phyloP scores from a whole-genome alignment of 257 asterid genomes.

The Capsicum rhomboideum region DNA sequence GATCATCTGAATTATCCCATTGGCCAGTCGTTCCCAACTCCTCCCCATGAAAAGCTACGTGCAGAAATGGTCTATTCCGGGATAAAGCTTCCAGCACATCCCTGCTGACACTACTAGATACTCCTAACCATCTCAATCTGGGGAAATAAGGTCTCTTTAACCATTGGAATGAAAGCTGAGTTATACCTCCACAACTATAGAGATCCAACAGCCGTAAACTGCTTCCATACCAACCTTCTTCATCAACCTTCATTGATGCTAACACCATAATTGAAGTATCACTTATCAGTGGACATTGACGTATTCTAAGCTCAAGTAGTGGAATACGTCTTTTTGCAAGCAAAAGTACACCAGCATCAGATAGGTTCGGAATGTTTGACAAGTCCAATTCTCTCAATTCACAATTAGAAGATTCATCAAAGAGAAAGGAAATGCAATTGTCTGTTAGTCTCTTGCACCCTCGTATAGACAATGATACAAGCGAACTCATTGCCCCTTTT shows the following conservation, averaged over 20 bases:
- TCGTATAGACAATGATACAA: constrained; percentile 64
- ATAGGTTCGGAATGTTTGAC: constrained; percentile 68
- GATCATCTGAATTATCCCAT: constrained; percentile 52
- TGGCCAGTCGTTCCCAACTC: constrained; percentile 53
- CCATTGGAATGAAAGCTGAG: constrained; percentile 73
- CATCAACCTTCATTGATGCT: constrained; percentile 76
- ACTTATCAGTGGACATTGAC: constrained; percentile 88
- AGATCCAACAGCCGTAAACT: constrained; percentile 67
- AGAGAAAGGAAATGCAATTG: constrained; percentile 54
- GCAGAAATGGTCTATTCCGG: constrained; percentile 61
- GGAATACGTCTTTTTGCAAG: constrained; percentile 65
- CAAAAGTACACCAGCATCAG: constrained; percentile 60
- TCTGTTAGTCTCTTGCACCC: constrained; percentile 94
- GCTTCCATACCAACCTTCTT: constrained; percentile 61
- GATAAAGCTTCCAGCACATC: constrained; percentile 47
- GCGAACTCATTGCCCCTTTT: constrained; percentile 48
- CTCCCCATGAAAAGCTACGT: constrained; percentile 60
- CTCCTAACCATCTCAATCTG: constrained; percentile 85
- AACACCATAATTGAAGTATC: constrained; percentile 76
- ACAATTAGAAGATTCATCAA: constrained; percentile 41
- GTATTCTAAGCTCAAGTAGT: constrained; percentile 64
- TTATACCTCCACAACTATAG: constrained; percentile 81
- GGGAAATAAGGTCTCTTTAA: constrained; percentile 89
- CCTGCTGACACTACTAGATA: constrained; percentile 49
- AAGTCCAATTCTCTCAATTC: constrained; percentile 66